phyloP scores from a whole-genome alignment of 345 rosid species.

The Salix exigua region DNA sequence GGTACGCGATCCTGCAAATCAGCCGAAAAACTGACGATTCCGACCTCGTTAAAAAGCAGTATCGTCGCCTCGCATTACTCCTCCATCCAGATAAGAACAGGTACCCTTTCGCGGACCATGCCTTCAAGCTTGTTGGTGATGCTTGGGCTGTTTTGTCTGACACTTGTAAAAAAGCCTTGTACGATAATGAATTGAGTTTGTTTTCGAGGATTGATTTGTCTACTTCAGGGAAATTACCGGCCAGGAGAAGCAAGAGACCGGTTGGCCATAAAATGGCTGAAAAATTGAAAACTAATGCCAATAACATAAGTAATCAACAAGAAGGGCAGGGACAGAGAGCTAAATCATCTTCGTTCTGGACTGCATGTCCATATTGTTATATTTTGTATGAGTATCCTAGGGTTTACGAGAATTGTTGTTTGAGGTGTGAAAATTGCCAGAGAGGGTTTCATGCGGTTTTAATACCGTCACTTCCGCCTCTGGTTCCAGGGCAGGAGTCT shows the following conservation, averaged over 20 bases:
- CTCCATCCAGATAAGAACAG: constrained; percentile 89
- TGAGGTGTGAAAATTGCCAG: constrained; percentile 66
- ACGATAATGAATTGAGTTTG: constrained; percentile 54
- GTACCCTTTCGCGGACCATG: constrained; percentile 65
- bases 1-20: constrained; percentile 81
- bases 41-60: constrained; percentile 69
- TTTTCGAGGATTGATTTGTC: constrained; percentile 62
- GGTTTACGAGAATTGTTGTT: constrained; percentile 74
- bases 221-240: constrained; percentile 34
- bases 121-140: constrained; percentile 73
- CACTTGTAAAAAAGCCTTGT: constrained; percentile 44
- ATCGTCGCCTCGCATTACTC: constrained; percentile 76
- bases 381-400: constrained; percentile 69
- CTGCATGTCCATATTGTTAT: constrained; percentile 87
- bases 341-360: constrained; percentile 69
- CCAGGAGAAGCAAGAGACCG: constrained; percentile 33
- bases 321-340: constrained; percentile 16
- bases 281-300: neutral
- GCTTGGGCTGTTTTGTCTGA: constrained; percentile 82
- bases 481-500: constrained; percentile 74
- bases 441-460: constrained; percentile 70
- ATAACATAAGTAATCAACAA: neutral
- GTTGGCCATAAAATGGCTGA: neutral
- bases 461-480: constrained; percentile 60
- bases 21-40: constrained; percentile 48